Evolutionary conservation across 2,329 filamentous ascomycete species (phyloP), one percentile per base, ranked within the genome.

Genomic region (Lachnellula arida): DNA sequence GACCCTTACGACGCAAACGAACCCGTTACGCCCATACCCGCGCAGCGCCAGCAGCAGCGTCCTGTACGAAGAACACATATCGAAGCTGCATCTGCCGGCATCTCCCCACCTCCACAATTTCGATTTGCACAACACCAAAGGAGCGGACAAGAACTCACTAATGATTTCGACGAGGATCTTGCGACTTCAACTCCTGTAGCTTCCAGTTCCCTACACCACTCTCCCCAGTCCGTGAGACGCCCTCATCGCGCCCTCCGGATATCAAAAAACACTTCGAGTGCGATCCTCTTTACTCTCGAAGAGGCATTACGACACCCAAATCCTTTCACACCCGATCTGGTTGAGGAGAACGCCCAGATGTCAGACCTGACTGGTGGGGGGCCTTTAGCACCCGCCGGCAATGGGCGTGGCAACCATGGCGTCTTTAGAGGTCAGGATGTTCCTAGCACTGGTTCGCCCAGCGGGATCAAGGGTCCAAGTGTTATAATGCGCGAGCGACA

Each of bases 321-420:
- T 63, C 78, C 84, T 49, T 95, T 97, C 74, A 95, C 91, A 8
- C 81, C 88, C 23, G 91, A 96, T 73, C 76, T 86, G 64, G 81
- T 86, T 59, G 94, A 99, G 78, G 89, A 96, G 77, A 88, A 89
- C 81, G 89, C 92, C 65, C 83, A 84, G 67, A 97, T 99, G 92
- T 88, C 92, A 65, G 92, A 96, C 72, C 79, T 96, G 65, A 79
- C 83, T 68, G 81, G 84, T 69, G 77, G 78, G 67, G 75, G 78
- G 61, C 76, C 79, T 65, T 73, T 76, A 63, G 72, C 75, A 61
- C 77, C 81, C 62, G 81, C 81, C 68, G 81, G 81, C 63, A 76
- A 76, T 68, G 84, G 85, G 76, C 82, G 82, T 54, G 68, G 76
- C 46, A 75, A 75, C 65, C 83, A 84, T 77, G 83, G 81, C 62